Evolutionary conservation across 2,329 filamentous ascomycete genomes (phyloP).

Genomic region (Xylaria sp.): DNA sequence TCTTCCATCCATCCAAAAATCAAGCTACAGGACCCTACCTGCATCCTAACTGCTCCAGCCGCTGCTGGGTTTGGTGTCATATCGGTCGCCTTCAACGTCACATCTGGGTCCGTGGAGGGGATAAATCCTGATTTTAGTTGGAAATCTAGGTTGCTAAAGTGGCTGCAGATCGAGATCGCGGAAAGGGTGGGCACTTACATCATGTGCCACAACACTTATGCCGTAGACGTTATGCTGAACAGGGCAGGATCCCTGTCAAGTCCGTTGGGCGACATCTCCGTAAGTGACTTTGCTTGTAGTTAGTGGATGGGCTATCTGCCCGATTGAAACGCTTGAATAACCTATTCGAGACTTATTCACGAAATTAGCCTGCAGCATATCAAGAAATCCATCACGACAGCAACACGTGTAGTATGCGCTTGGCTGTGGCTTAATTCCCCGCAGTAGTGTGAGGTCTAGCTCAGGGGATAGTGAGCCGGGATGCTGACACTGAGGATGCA

Average conservation of each 20-base stretch:
- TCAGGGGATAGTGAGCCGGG: not conserved
- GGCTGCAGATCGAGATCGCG: slow-evolving; percentile 37
- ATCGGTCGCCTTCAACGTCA: slow-evolving; percentile 36
- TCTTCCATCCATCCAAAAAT: not conserved
- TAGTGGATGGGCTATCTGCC: too few species aligned
- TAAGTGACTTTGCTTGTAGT: slow-evolving; percentile 16
- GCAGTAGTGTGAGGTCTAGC: not conserved
- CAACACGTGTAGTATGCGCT: not conserved
- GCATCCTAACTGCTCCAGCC: slow-evolving; percentile 17
- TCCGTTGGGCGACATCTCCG: not conserved
- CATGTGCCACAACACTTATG: slow-evolving; percentile 33
- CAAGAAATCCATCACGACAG: not conserved
- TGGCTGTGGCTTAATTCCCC: not conserved
- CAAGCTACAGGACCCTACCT: slow-evolving; percentile 25
- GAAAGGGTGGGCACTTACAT: slow-evolving; percentile 32
- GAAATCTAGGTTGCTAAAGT: slow-evolving; percentile 22
- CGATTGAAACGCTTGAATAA: too few species aligned
- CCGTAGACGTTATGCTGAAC: slow-evolving; percentile 6
- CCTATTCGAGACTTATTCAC: too few species aligned
- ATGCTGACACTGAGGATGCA: not conserved
- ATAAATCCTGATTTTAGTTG: slow-evolving; percentile 38
- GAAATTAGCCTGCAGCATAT: too few species aligned
- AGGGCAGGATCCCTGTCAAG: slow-evolving; percentile 4
- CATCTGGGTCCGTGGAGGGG: slow-evolving; percentile 18
- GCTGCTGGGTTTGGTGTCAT: slow-evolving; percentile 27